These are phyloP conservation scores for Lachancea meyersii DNA, from an alignment of 805 yeast species.

Conservation along the genomic window DNA sequence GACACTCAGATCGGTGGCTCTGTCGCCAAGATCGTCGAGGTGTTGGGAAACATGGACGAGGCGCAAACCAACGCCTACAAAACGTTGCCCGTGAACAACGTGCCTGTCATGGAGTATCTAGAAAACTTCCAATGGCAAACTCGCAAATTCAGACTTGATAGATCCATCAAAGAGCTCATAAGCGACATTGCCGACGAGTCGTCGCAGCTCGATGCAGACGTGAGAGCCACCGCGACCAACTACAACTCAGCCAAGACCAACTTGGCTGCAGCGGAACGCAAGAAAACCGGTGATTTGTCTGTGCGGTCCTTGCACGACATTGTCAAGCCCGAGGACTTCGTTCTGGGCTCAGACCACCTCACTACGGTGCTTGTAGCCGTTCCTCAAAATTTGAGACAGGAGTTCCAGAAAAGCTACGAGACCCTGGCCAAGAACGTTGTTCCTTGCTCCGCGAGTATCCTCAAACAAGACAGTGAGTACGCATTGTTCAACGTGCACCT, in stretches of 20 bases:
- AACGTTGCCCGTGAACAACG: conserved; percentile 47
- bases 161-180: conserved; percentile 71
- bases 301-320: conserved; percentile 86
- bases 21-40: conserved; percentile 70
- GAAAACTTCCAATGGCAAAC: conserved; percentile 83
- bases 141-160: conserved; percentile 79
- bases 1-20: conserved; percentile 73
- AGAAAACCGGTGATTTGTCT: conserved; percentile 87
- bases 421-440: conserved; percentile 73
- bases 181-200: conserved; percentile 69
- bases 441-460: conserved; percentile 75
- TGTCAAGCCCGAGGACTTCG: conserved; percentile 77
- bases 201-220: conserved; percentile 75
- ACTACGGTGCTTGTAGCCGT: conserved; percentile 84
- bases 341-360: conserved; percentile 78
- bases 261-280: conserved; percentile 82
- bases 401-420: conserved; percentile 69
- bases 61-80: conserved; percentile 43
- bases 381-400: conserved; percentile 56
- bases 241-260: conserved; percentile 81
- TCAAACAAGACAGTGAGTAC: conserved; percentile 70
- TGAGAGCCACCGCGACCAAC: conserved; percentile 62
- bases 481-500: conserved; percentile 70
- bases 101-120: conserved; percentile 50
- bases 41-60: conserved; percentile 45